Percentiles rank a stretch among this genome's conserved stretches.
These are phyloP conservation scores for Jamesozyma piceae DNA, from an alignment of 805 yeast species.

Conservation along the genomic window DNA sequence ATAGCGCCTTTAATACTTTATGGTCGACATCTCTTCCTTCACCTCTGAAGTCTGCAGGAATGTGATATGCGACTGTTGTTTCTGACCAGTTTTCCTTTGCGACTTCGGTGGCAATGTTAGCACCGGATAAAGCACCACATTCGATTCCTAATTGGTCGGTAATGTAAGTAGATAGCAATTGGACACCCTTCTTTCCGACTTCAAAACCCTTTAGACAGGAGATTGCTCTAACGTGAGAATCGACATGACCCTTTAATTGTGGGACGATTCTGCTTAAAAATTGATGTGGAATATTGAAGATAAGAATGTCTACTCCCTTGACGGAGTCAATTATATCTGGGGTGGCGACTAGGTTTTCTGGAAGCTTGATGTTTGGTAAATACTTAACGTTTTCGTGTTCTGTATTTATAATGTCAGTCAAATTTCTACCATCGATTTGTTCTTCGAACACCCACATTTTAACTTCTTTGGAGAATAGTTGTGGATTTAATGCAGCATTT, in stretches of 20 bases:
- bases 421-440: constrained; percentile 60
- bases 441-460: constrained; percentile 98
- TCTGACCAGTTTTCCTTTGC: constrained; percentile 95
- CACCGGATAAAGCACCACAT: constrained; percentile 96
- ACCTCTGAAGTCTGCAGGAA: constrained; percentile 51
- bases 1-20: constrained; percentile 60
- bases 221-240: constrained; percentile 69
- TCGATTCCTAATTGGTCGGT: constrained; percentile 72
- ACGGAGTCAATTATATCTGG: constrained; percentile 76
- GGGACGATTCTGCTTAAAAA: constrained; percentile 69
- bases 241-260: constrained; percentile 69
- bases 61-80: constrained; percentile 87
- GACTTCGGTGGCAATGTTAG: constrained; percentile 94
- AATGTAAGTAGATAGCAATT: constrained; percentile 69
- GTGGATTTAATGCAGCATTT: constrained; percentile 63
- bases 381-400: constrained; percentile 91
- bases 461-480: constrained; percentile 62
- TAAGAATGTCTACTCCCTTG: constrained; percentile 70
- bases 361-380: constrained; percentile 77
- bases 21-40: constrained; percentile 51
- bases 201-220: constrained; percentile 95
- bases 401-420: constrained; percentile 85
- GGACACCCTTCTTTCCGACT: constrained; percentile 76
- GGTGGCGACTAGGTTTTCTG: constrained; percentile 74
- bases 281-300: constrained; percentile 97